A percentile compares a stretch with the other conserved stretches of the same genome.
Conservation (phyloP, 2,329 filamentous ascomycete species). For the Calonectria pteridis region DNA sequence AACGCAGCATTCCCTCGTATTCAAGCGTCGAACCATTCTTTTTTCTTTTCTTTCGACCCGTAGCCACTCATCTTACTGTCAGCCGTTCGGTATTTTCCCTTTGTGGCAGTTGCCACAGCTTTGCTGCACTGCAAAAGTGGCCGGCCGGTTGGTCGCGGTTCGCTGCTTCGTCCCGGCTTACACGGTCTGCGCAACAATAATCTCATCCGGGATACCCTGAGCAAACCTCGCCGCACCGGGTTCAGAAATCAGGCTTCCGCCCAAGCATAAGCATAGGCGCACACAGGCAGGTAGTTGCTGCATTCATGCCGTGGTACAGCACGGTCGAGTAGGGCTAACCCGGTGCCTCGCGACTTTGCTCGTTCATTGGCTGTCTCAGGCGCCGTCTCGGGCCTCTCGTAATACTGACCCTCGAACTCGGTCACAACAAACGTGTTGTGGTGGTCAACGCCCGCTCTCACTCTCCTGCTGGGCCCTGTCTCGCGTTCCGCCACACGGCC, state of each 20-base stretch:
- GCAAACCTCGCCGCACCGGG: neutral
- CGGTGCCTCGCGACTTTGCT: conserved; percentile 26
- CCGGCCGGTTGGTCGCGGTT: neutral
- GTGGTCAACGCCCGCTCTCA: conserved; percentile 22
- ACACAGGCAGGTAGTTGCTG: conserved; percentile 32
- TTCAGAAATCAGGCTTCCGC: conserved; percentile 39
- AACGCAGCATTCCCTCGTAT: conserved; percentile 42
- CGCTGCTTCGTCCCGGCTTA: neutral
- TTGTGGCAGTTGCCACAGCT: conserved; percentile 1
- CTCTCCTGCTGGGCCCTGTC: conserved; percentile 2
- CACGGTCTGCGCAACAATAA: conserved; percentile 1
- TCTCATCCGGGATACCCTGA: conserved; percentile 12
- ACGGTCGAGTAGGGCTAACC: conserved; percentile 13
- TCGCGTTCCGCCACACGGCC: neutral
- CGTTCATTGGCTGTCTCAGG: conserved; percentile 34
- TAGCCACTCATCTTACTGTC: neutral
- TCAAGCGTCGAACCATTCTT: conserved; percentile 32
- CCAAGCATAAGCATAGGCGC: conserved; percentile 22
- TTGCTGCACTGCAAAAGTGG: neutral
- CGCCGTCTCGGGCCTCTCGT: conserved; percentile 32
- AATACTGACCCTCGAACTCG: conserved; percentile 11
- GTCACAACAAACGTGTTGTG: conserved; percentile 34
- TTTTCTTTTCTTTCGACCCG: neutral
- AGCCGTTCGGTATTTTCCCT: conserved; percentile 16
- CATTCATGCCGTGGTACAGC: conserved; percentile 35